Base-by-base conservation (phyloP, 306 rosid species). In the Dalbergia cochinchinensis region DNA sequence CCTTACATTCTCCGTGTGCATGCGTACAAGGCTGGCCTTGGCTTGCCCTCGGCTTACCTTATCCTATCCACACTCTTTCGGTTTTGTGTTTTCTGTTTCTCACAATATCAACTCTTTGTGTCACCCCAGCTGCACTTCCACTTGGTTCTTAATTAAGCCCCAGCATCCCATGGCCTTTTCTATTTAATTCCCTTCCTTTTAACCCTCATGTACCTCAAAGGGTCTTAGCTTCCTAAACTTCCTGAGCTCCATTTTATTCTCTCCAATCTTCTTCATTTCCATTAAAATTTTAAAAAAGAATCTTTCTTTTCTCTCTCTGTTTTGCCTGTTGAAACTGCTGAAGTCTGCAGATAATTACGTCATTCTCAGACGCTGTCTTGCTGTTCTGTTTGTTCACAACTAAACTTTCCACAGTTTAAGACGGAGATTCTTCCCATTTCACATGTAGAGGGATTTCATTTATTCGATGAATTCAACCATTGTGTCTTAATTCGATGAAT, bases 1-100 rank as follows among this genome's bases (percentile, higher is more conserved):
- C 94, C 89, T 86, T 74, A 58, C 77, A 69, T 74, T 80, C 82
- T 65, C 55, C 59, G 1, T 34, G 45, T 65, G 81, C 76, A 57
- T 73, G 44, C 71, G 80, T 70, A 33, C 15, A 80, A 85, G 79
- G 63, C 71, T 72, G 58, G 50, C 16, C 85, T 70, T 57, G 47
- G 69, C 45, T 64, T 60, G 82, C 87, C 82, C 76, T 80, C 54
- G 74, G 83, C 93, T 90, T 84, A 90, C 91, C 98, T 91, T 91
- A 94, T 90, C 98, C 92, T 94, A 94, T 90, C 86, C 88, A 67
- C 73, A 39, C 76, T 26, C 73, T 16, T 48, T 62, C 16, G 3
- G 47, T 16, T 69, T n/a, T 42, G 51, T 58, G 26, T 75, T 65
- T 83, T 65, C 11, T 68, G 50, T 55, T 82, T 77, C 83, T 80